A percentile compares a stretch with the other conserved stretches of the same genome.
phyloP scores from a whole-genome alignment of 768 basidiomycete species.

The Lepiota brunneoincarnata region DNA sequence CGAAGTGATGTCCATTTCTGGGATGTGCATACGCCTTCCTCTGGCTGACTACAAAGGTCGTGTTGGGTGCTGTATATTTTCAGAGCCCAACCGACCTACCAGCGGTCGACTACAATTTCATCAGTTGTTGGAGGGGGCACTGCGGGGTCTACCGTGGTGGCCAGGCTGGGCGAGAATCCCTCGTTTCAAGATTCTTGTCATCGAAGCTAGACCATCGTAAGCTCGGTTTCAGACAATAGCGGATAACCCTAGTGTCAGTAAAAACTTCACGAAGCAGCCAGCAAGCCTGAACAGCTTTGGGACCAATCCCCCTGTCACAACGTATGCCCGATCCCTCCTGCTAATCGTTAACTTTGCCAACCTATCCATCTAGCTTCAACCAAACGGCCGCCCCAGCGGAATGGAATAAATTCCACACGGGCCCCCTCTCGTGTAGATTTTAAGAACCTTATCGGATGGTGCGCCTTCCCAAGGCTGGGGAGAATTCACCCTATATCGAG shows the following conservation, averaged over 20 bases:
- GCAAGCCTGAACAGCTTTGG: constrained; percentile 3
- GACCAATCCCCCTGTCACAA: background rate
- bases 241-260: constrained; percentile 19
- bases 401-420: constrained; percentile 19
- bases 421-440: constrained; percentile 26
- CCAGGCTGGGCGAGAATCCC: too few species aligned
- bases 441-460: constrained; percentile 27
- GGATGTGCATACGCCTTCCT: too few species aligned
- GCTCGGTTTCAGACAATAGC: constrained; percentile 13
- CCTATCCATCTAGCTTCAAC: background rate
- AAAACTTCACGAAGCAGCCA: constrained; percentile 20
- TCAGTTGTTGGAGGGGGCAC: too few species aligned
- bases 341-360: too few species aligned
- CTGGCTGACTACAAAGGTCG: too few species aligned
- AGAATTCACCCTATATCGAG: constrained; percentile 17
- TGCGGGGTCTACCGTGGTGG: too few species aligned
- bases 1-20: too few species aligned
- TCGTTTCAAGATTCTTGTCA: too few species aligned
- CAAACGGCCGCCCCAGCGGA: background rate
- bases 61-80: too few species aligned
- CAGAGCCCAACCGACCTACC: too few species aligned
- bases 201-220: too few species aligned
- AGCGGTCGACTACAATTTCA: too few species aligned
- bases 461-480: constrained; percentile 29
- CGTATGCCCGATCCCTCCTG: background rate